phyloP scores from a whole-genome alignment of 495 filamentous ascomycete species.

The Penicillium paradoxum region DNA sequence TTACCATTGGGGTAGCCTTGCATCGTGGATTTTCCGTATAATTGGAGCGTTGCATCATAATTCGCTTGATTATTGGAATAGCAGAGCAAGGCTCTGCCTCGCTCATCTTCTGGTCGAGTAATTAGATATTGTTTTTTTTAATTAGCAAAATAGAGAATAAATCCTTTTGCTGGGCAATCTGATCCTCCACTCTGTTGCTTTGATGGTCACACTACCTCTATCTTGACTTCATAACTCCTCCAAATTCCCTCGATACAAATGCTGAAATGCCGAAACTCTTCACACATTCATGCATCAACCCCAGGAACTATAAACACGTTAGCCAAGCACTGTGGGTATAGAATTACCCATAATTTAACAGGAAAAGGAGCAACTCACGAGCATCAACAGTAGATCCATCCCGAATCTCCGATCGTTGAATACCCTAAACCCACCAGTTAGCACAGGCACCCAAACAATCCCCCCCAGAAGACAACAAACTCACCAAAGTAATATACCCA shows the following conservation, averaged over 20 bases:
- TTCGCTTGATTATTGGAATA: not conserved
- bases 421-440: not conserved
- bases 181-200: too few relatives aligned
- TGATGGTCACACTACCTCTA: too few relatives aligned
- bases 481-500: not conserved
- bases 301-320: too few relatives aligned
- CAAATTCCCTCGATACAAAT: too few relatives aligned
- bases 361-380: not conserved
- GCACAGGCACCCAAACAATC: not conserved
- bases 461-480: not conserved
- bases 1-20: not conserved
- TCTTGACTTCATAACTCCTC: too few relatives aligned
- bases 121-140: slow-evolving; percentile 7
- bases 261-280: too few relatives aligned
- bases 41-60: not conserved
- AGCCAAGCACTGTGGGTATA: too few relatives aligned
- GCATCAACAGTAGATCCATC: not conserved
- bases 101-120: not conserved
- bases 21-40: not conserved
- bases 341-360: too few relatives aligned
- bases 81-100: not conserved
- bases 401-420: not conserved
- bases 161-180: too few relatives aligned
- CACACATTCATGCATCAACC: too few relatives aligned
- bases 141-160: too few relatives aligned